These are phyloP conservation scores for Phytophthora capsici DNA, from an alignment of 352 stramenopile genomes.

Conservation along the genomic window DNA sequence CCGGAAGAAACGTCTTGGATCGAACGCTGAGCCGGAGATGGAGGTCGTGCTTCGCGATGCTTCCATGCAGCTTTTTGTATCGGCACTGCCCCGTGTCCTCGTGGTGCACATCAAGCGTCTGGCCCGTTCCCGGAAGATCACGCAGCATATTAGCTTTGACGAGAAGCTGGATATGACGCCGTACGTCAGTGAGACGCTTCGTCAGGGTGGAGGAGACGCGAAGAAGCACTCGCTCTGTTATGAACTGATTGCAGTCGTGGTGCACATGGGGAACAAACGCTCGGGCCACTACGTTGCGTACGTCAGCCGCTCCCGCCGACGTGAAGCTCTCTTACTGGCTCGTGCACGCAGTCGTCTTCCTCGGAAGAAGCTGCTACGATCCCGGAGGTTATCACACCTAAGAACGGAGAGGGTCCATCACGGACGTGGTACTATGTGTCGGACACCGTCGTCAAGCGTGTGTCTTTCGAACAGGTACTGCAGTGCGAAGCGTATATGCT, in stretches of 20 bases:
- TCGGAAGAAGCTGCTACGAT: conserved; percentile 23
- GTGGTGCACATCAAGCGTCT: conserved; percentile 77
- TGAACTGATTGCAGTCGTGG: conserved; percentile 70
- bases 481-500: conserved; percentile 84
- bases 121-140: conserved; percentile 62
- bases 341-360: conserved; percentile 31
- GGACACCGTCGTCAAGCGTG: conserved; percentile 66
- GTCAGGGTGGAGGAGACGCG: conserved; percentile 28
- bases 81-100: conserved; percentile 57
- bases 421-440: conserved; percentile 77
- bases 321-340: conserved; percentile 29
- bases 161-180: conserved; percentile 59
- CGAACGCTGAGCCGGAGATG: conserved; percentile 38
- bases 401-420: conserved; percentile 25
- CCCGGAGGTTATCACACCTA: conserved; percentile 24
- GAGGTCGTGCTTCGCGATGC: conserved; percentile 53
- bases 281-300: conserved; percentile 79
- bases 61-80: conserved; percentile 61
- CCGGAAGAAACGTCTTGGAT: conserved; percentile 34
- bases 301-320: conserved; percentile 61
- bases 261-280: conserved; percentile 76
- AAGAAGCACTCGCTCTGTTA: conserved; percentile 47
- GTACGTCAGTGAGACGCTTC: conserved; percentile 45
- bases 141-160: conserved; percentile 68
- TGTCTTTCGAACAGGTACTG: conserved; percentile 69